Base-by-base conservation (phyloP, 2,329 filamentous ascomycete species). In the Trichophyton simii region DNA sequence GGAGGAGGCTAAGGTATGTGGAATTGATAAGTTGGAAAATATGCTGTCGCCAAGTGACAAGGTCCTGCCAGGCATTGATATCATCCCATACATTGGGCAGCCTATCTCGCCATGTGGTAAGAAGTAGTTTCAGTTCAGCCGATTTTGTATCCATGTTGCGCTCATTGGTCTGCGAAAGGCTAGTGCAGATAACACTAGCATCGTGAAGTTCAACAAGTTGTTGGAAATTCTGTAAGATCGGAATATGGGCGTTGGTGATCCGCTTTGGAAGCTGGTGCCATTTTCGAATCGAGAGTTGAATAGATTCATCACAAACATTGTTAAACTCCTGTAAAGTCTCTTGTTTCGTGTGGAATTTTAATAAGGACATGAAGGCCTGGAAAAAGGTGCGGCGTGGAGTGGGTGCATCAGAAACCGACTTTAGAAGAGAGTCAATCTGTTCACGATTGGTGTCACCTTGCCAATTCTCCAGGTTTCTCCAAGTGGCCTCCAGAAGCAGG, bases 31-130 rank as follows among this genome's bases (percentile, higher is more conserved):
- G 82, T 62, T 91, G 88, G 78, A 99, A 99, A 63, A 99, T 96
- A 74, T 99, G 94, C 72, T 99, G 95, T 67, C 94, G 86, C 94
- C 94, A 99, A 1, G 94, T 99, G n/a, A 99, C 94, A 46, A 99
- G 79, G 71, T 99, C 95, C 73, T 99, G 94, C 94, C 94, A 99
- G 44, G 94, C 90, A 66, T 95, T 96, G 73, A 99, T 99, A 72
- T 99, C 94, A 72, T 99, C 94, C 94, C 94, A 99, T 2, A 96
- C 88, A 70, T 99, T 99, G 1, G 94, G 94, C 59, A 99, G 78
- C 57, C 94, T 84, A 72, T 99, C 94, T 62, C 94, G 86, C 94
- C 94, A 99, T 6, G 92, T 94, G 60, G 90, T 90, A 3, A 99
- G 82, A 2, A 97, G 83, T 59, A 99, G 77, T 76, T 99, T 99